A percentile compares a stretch with the other conserved stretches of the same genome.
Conservation (phyloP, 1,284 basidiomycete genomes). For the Pholiota adiposa region DNA sequence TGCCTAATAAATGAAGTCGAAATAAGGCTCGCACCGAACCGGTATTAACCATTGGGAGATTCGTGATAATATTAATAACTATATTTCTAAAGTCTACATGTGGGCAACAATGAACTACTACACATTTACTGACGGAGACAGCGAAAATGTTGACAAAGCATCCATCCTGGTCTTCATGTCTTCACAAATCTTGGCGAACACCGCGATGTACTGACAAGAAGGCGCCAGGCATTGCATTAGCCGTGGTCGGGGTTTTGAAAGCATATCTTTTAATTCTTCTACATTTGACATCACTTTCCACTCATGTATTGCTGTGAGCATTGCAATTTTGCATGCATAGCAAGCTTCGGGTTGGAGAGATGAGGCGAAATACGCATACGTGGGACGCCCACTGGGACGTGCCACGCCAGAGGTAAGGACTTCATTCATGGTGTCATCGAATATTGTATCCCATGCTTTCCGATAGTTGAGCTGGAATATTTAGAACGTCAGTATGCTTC, state of each 20-base stretch:
- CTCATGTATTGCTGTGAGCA: conserved; percentile 16
- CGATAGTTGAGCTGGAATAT: conserved; percentile 22
- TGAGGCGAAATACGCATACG: not conserved
- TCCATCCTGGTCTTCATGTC: conserved; percentile 19
- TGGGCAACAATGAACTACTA: too few species aligned
- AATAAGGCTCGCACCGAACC: too few species aligned
- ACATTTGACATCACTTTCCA: conserved; percentile 14
- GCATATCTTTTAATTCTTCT: conserved; percentile 17
- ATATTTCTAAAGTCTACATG: too few species aligned
- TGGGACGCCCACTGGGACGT: not conserved
- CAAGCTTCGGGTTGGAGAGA: not conserved
- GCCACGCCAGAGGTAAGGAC: not conserved
- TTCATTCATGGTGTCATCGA: conserved; percentile 18
- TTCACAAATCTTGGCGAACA: conserved; percentile 8
- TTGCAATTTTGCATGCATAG: conserved; percentile 5
- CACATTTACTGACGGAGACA: not conserved
- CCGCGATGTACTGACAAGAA: conserved; percentile 18
- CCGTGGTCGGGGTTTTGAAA: conserved; percentile 9
- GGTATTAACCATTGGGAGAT: too few species aligned
- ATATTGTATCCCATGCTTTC: conserved; percentile 19
- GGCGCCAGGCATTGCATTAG: conserved; percentile 18
- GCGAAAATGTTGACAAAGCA: conserved; percentile 2
- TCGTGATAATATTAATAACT: too few species aligned
- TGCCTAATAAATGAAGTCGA: too few species aligned
- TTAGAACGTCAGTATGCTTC: not conserved